Conservation (phyloP, 2,329 filamentous ascomycete species). For the Penicillium palitans region DNA sequence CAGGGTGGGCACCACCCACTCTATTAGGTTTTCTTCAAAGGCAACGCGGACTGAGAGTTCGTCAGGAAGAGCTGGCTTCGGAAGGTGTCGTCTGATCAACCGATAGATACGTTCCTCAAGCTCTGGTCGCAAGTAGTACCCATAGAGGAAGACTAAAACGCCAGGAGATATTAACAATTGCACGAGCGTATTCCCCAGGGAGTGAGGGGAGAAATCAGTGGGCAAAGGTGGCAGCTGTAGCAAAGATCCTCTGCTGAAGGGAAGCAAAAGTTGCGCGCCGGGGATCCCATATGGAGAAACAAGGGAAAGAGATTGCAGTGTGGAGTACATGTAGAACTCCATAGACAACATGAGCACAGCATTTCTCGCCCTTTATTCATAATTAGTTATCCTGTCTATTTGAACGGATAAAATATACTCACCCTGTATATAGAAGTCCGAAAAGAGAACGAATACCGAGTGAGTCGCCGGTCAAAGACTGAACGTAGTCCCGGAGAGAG, state of each 20-base stretch:
- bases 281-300: slow-evolving; percentile 38
- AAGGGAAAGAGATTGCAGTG: slow-evolving; percentile 46
- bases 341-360: slow-evolving; percentile 41
- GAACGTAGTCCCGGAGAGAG: slow-evolving; percentile 29
- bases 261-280: slow-evolving; percentile 35
- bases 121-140: slow-evolving; percentile 38
- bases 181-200: slow-evolving; percentile 28
- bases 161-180: slow-evolving; percentile 39
- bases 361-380: slow-evolving; percentile 34
- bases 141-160: slow-evolving; percentile 37
- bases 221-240: slow-evolving; percentile 36
- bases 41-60: slow-evolving; percentile 45
- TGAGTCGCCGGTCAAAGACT: slow-evolving; percentile 28
- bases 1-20: slow-evolving; percentile 45
- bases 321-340: slow-evolving; percentile 46
- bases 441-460: slow-evolving; percentile 31
- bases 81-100: slow-evolving; percentile 42
- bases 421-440: slow-evolving; percentile 32
- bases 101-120: slow-evolving; percentile 44
- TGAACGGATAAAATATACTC: slow-evolving; percentile 16
- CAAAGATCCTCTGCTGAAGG: slow-evolving; percentile 39
- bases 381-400: slow-evolving; percentile 17
- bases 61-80: slow-evolving; percentile 44
- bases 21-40: slow-evolving; percentile 45
- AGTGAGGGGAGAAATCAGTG: slow-evolving; percentile 28